These are phyloP conservation scores for Pseudogymnoascus sp. DNA, from an alignment of 2,329 filamentous ascomycete genomes.

Conservation along the genomic window DNA sequence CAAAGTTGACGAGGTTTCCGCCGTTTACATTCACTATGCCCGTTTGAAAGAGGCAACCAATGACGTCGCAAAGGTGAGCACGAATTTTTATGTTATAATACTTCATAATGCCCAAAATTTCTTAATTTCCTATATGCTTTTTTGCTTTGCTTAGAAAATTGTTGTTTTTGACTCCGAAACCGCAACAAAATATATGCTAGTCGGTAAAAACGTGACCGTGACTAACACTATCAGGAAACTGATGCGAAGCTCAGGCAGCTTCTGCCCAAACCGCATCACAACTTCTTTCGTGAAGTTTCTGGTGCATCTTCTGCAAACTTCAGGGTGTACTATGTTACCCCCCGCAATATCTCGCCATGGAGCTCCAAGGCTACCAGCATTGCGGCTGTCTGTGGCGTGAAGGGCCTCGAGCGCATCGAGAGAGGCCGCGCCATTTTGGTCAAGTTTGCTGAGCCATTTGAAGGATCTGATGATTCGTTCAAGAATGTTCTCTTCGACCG, in stretches of 20 bases:
- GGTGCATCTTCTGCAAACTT: slow-evolving; percentile 10
- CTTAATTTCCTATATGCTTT: background rate
- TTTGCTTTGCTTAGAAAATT: slow-evolving; percentile 1
- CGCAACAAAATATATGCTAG: background rate
- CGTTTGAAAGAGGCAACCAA: slow-evolving; percentile 19
- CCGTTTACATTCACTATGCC: slow-evolving; percentile 26
- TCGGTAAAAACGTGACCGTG: background rate
- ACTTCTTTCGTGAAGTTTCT: slow-evolving; percentile 1
- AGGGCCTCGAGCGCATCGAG: slow-evolving; percentile 71
- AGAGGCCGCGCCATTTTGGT: slow-evolving; percentile 73
- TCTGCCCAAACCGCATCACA: slow-evolving; percentile 15
- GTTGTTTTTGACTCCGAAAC: slow-evolving; percentile 4
- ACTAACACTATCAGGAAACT: slow-evolving; percentile 16
- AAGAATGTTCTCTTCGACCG: slow-evolving; percentile 77
- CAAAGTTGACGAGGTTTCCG: slow-evolving; percentile 22
- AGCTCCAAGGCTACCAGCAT: slow-evolving; percentile 94
- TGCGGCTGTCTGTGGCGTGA: slow-evolving; percentile 81
- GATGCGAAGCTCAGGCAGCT: slow-evolving; percentile 23
- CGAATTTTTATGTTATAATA: background rate
- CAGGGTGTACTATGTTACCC: slow-evolving; percentile 56
- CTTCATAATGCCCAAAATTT: background rate
- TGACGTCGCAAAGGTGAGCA: slow-evolving; percentile 13
- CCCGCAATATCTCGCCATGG: slow-evolving; percentile 90
- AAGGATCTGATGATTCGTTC: slow-evolving; percentile 46
- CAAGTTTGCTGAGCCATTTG: slow-evolving; percentile 47